Base-by-base conservation (phyloP, 1,139 yeast species). In the Magnusiomyces magnusii region DNA sequence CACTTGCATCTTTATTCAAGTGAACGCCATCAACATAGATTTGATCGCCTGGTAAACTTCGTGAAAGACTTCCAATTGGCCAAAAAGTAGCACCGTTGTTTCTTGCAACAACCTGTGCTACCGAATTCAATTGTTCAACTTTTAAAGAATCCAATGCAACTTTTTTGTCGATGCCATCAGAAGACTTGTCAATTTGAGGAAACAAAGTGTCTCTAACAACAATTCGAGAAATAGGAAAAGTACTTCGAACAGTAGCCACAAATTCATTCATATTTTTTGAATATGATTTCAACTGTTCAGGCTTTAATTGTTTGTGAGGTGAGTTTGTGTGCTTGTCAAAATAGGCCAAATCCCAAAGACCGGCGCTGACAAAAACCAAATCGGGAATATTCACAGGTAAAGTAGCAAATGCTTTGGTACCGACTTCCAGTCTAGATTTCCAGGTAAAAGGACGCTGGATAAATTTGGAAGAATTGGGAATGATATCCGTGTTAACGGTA, bases 331-430 rank as follows among this genome's bases (percentile, higher is more conserved):
- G 53, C 23, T 63, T 59, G 50, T 62, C 62, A 44, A 44, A 57
- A 19, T 61, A 47, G 1, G 61, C 62, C 47, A 62, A 56, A 47
- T 62, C 64, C 63, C 63, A 61, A 42, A 62, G 54, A 5, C 64
- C 64, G 24, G 61, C 56, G 54, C 61, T 60, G 15, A 62, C 51
- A n/a, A 61, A 54, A 5, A 57, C 60, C n/a, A 62, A 44, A 36
- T 62, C 62, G 36, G 47, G 34, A 17, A n/a, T 7, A 2, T 19
- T 42, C 17, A 60, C 54, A 15, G 57, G 54, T 1, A 61, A 49
- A 1, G 63, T 52, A 1, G 27, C 25, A 10, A 61, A 51, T 15
- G 62, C 63, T 19, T 34, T 51, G 27, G 51, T 27, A 19, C 57
- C 47, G 7, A 57, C 47, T 21, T 54, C 53, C 28, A 61, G 53